Base-by-base conservation (phyloP, 345 rosid species). In the Salix brachista region DNA sequence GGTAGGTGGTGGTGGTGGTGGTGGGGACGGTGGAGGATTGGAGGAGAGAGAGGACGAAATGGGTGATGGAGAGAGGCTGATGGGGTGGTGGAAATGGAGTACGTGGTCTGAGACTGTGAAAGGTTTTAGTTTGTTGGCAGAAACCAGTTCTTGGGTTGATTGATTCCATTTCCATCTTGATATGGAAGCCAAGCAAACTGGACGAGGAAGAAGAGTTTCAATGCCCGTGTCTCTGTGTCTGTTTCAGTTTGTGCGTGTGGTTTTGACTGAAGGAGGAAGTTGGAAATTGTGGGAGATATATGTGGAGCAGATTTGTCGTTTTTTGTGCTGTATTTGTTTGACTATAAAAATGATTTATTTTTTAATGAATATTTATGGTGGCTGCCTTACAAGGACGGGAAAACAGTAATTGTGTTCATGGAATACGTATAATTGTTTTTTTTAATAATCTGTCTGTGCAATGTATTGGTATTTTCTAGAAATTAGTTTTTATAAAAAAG, bases 81-180 rank as follows among this genome's bases (percentile, higher is more conserved):
- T 84, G 39, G 1, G 77, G 39, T 0, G 91, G 89, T 11, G 94
- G 97, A 42, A 84, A 84, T 39, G 91, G 83, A 4, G 86, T 65
- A 34, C 42, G 6, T 0, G 92, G 87, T 42, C 98, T 80, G 7
- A 90, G 84, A 60, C 89, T 90, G 72, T 81, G 91, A 71, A 81
- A 94, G 8, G 77, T 82, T 77, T 79, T 80, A 26, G 96, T 86
- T 61, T 67, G 78, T 10, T 73, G 17, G 82, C 86, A 87, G 64
- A 82, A 92, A 26, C 97, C 97, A n/a, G 37, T 77, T 21, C 56
- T 62, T 6, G 90, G 91, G 70, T 88, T 86, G 6, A 85, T 58
- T 23, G 52, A 46, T 12, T 46, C 52, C 18, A 16, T 16, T 46
- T 26, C 62, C 62, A 58, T 58, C 1, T 23, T n/a, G 6, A 9